Conservation (phyloP, 805 yeast genomes). For the Myxozyma mucilagina region DNA sequence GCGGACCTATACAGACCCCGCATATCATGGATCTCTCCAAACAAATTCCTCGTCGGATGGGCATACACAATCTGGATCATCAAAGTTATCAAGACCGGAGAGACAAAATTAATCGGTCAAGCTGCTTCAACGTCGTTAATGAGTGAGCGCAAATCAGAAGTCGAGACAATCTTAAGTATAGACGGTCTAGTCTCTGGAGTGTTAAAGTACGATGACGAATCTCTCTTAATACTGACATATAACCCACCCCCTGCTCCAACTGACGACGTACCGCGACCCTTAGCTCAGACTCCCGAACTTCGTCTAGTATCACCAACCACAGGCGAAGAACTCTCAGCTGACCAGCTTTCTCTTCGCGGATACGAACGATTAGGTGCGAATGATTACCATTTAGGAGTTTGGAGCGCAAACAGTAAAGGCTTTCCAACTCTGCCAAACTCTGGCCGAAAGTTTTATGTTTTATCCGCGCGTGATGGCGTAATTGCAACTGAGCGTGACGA, state of each 20-base stretch:
- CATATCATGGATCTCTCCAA: constrained; percentile 62
- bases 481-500: constrained; percentile 69
- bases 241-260: constrained; percentile 26
- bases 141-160: constrained; percentile 31
- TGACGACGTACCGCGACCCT: constrained; percentile 29
- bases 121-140: background rate
- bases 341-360: constrained; percentile 67
- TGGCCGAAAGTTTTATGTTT: constrained; percentile 56
- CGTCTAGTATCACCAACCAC: constrained; percentile 62
- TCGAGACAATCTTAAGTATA: constrained; percentile 35
- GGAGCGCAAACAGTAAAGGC: constrained; percentile 36
- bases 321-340: constrained; percentile 75
- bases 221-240: constrained; percentile 60
- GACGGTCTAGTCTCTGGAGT: constrained; percentile 72
- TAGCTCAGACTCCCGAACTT: constrained; percentile 66
- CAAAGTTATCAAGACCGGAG: constrained; percentile 38
- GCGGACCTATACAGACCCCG: constrained; percentile 86
- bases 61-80: constrained; percentile 72
- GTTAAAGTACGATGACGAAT: constrained; percentile 71
- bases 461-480: constrained; percentile 82
- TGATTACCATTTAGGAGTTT: constrained; percentile 69
- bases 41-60: constrained; percentile 80
- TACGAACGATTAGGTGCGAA: constrained; percentile 66
- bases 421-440: constrained; percentile 24
- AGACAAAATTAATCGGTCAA: constrained; percentile 1